Base-by-base conservation (phyloP, 2,329 filamentous ascomycete genomes). In the Aspergillus pseudonomiae region DNA sequence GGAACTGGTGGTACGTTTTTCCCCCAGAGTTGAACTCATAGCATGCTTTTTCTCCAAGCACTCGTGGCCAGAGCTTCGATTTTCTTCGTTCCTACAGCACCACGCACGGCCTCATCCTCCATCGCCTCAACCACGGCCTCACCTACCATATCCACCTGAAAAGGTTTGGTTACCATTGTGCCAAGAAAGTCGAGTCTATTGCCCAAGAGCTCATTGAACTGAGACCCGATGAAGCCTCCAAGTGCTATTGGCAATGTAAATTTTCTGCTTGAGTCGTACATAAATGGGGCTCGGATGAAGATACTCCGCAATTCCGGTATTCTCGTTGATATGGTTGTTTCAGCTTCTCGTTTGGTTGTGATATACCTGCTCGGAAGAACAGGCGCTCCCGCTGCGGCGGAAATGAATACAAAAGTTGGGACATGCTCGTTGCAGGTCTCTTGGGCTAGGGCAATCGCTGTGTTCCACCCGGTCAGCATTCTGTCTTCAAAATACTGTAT, bases 71-170 rank as follows among this genome's bases (percentile, higher is more conserved):
- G 79, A 68, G 88, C 86, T 76, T 97, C 92, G 68, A 99, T 94
- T 76, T 92, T 85, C 59, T 88, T 84, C 4, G 91, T 87, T 74
- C 94, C 93, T 1, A 98, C 85, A 0, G 89, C 88, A 0, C 95
- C 95, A 63, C 85, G 88, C 0, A 92, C 85, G 0, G 80, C 79
- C 46, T 91, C 88, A 70, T 97, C 91, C 57, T 87, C 86, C 64
- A 98, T 83, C 24, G 92, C 93, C 80, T 98, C 93, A 1, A 98
- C 90, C 1, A 96, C 89, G 0, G 94, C 94, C 77, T 96, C 91
- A 1, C 92, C 94, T 2, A 98, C 94, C 7, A 89, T 78, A 75
- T 97, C 94, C 1, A 90, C 94, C 81, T 93, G 92, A 54, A 97
- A 78, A 4, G 95, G 94, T 82, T 97, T 97, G 57, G 90, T 86